Evolutionary conservation across 805 yeast genomes (phyloP).

Genomic region (Metschnikowia santaceciliae): DNA sequence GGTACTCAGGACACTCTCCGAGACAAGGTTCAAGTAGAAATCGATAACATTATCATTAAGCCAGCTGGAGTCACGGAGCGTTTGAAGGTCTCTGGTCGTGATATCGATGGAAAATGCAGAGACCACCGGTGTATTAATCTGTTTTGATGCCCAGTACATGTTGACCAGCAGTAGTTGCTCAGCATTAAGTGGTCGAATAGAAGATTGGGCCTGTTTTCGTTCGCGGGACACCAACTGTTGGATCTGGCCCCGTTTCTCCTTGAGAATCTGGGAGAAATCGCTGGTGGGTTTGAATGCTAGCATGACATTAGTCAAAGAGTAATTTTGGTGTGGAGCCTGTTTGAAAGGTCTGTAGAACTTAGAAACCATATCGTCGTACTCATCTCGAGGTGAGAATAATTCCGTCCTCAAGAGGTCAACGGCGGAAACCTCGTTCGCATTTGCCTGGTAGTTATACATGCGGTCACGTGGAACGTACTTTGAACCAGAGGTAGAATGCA

Average conservation of each 20-base stretch:
- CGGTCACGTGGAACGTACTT: conserved; percentile 3
- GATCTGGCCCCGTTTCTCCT: conserved; percentile 10
- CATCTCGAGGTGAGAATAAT: conserved; percentile 10
- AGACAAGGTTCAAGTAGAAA: conserved; percentile 59
- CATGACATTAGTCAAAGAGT: conserved; percentile 20
- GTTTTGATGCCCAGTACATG: conserved; percentile 26
- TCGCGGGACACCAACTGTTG: conserved; percentile 16
- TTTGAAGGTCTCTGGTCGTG: conserved; percentile 59
- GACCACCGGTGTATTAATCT: conserved; percentile 23
- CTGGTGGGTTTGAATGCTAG: conserved; percentile 14
- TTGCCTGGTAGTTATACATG: not conserved
- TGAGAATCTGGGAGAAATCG: conserved; percentile 11
- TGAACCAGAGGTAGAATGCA: conserved; percentile 10
- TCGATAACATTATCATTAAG: conserved; percentile 89
- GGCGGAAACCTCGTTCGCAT: conserved; percentile 5
- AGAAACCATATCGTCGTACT: conserved; percentile 18
- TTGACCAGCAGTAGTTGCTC: conserved; percentile 33
- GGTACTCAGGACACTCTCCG: conserved; percentile 39
- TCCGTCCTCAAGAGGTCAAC: conserved; percentile 9
- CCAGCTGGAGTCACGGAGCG: conserved; percentile 74
- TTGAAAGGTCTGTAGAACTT: conserved; percentile 19
- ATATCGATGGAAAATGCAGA: conserved; percentile 54
- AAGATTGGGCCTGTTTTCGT: conserved; percentile 10
- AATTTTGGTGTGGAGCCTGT: conserved; percentile 17
- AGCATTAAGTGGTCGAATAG: conserved; percentile 17